A percentile compares a stretch with the other conserved stretches of the same genome.
phyloP scores from a whole-genome alignment of 192 early-diverging fungal species.

The Tieghemiomyces parasiticus region DNA sequence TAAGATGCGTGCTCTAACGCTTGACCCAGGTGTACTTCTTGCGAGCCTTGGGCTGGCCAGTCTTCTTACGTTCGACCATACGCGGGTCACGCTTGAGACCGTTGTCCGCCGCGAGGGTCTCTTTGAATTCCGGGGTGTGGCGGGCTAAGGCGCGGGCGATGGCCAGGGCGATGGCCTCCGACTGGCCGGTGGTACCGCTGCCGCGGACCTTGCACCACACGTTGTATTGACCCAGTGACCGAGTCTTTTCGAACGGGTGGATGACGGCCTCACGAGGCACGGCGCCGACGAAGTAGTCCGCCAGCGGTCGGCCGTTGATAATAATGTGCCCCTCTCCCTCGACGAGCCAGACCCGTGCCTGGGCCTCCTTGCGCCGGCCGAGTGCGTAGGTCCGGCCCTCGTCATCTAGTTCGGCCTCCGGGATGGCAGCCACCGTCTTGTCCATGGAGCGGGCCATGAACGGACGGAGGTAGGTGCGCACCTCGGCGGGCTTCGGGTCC shows the following conservation, averaged over 20 bases:
- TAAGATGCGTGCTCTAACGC: too few species aligned
- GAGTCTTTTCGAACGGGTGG: conserved; percentile 52
- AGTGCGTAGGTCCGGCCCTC: conserved; percentile 55
- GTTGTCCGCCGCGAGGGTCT: conserved; percentile 37
- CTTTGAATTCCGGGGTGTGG: conserved; percentile 42
- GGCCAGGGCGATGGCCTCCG: conserved; percentile 70
- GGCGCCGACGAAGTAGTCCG: conserved; percentile 55
- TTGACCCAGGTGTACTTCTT: conserved; percentile 77
- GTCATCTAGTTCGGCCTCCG: conserved; percentile 37
- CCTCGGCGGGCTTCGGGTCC: conserved; percentile 18
- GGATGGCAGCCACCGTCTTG: conserved; percentile 9
- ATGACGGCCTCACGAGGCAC: conserved; percentile 52
- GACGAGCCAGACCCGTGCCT: conserved; percentile 58
- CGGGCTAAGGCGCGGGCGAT: conserved; percentile 54
- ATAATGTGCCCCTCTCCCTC: conserved; percentile 34
- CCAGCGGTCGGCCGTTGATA: conserved; percentile 60
- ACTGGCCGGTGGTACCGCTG: conserved; percentile 74
- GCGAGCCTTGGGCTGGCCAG: conserved; percentile 84
- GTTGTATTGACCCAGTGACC: conserved; percentile 63
- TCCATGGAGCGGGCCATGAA: conserved; percentile 6
- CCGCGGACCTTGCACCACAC: conserved; percentile 69
- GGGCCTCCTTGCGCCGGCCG: conserved; percentile 70
- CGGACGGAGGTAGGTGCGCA: conserved; percentile 15
- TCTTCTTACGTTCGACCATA: conserved; percentile 91
- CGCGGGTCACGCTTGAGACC: conserved; percentile 47